These are phyloP conservation scores for Tolypocladium sp. DNA, from an alignment of 2,329 filamentous ascomycete genomes.

Conservation along the genomic window DNA sequence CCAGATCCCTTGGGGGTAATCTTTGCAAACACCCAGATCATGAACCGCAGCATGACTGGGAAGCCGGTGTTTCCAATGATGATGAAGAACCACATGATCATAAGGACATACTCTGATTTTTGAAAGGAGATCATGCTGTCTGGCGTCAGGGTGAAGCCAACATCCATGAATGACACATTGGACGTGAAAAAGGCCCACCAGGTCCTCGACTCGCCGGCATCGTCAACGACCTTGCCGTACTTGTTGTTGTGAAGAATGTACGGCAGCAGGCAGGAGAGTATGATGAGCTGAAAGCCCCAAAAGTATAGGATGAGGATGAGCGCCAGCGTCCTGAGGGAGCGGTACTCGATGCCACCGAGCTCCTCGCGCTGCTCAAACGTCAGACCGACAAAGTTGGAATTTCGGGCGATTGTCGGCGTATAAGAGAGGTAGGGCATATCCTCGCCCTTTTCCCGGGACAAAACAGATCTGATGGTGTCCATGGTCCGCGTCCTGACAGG, in stretches of 20 bases:
- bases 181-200: slow-evolving; percentile 95
- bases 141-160: slow-evolving; percentile 86
- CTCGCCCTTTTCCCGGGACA: slow-evolving; percentile 43
- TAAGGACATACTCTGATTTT: slow-evolving; percentile 62
- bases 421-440: slow-evolving; percentile 88
- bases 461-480: slow-evolving; percentile 47
- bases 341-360: slow-evolving; percentile 91
- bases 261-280: slow-evolving; percentile 62
- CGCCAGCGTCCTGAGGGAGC: slow-evolving; percentile 78
- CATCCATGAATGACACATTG: slow-evolving; percentile 83
- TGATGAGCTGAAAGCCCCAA: slow-evolving; percentile 72
- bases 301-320: slow-evolving; percentile 73
- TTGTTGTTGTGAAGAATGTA: slow-evolving; percentile 62
- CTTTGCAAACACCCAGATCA: slow-evolving; percentile 76
- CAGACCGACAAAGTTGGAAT: slow-evolving; percentile 84
- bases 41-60: slow-evolving; percentile 84
- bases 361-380: slow-evolving; percentile 90
- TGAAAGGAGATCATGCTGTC: slow-evolving; percentile 93
- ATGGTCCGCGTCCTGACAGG: slow-evolving; percentile 39
- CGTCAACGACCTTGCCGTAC: slow-evolving; percentile 58
- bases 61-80: slow-evolving; percentile 94
- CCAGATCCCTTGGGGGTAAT: slow-evolving; percentile 55
- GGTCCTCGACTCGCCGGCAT: slow-evolving; percentile 50
- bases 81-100: slow-evolving; percentile 77
- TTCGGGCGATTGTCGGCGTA: slow-evolving; percentile 84